Evolutionary conservation across 208 protist species (phyloP).

Genomic region (Trypanosoma rangeli): DNA sequence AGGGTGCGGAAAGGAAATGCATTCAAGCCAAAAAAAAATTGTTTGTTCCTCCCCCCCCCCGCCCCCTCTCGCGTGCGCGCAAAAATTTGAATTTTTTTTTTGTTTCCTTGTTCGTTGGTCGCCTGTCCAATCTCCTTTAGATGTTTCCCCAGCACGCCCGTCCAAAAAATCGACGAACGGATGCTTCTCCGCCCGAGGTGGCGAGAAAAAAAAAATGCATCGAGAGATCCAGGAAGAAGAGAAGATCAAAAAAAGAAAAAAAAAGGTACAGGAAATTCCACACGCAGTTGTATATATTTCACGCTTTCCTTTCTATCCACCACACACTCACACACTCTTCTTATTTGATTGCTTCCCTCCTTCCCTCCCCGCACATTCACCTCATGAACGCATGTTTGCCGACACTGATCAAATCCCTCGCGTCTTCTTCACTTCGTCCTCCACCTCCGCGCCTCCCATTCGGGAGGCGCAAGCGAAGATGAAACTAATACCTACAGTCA

Average conservation of each 20-base stretch:
- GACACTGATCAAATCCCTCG: not conserved
- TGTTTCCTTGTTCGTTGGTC: too few relatives aligned
- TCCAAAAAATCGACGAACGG: too few relatives aligned
- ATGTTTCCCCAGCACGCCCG: too few relatives aligned
- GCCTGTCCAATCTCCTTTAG: too few relatives aligned
- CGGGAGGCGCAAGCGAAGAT: not conserved
- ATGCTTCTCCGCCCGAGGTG: too few relatives aligned
- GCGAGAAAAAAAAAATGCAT: not conserved
- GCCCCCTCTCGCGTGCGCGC: too few relatives aligned
- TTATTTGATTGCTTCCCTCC: slow-evolving; percentile 8
- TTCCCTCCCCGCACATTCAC: not conserved
- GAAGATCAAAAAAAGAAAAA: slow-evolving; percentile 2
- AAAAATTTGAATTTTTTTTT: too few relatives aligned
- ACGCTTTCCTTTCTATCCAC: slow-evolving; percentile 6
- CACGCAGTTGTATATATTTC: not conserved
- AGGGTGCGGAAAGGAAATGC: too few relatives aligned
- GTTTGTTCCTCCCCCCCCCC: too few relatives aligned
- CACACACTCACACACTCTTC: slow-evolving; percentile 3
- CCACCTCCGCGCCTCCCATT: not conserved
- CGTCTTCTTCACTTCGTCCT: not conserved
- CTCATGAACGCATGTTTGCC: not conserved
- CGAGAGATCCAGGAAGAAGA: not conserved
- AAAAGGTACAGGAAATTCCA: slow-evolving; percentile 6
- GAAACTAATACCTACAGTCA: not conserved
- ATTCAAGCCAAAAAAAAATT: too few relatives aligned